These are phyloP conservation scores for Ascochyta lentis DNA, from an alignment of 2,329 filamentous ascomycete species.

Conservation along the genomic window DNA sequence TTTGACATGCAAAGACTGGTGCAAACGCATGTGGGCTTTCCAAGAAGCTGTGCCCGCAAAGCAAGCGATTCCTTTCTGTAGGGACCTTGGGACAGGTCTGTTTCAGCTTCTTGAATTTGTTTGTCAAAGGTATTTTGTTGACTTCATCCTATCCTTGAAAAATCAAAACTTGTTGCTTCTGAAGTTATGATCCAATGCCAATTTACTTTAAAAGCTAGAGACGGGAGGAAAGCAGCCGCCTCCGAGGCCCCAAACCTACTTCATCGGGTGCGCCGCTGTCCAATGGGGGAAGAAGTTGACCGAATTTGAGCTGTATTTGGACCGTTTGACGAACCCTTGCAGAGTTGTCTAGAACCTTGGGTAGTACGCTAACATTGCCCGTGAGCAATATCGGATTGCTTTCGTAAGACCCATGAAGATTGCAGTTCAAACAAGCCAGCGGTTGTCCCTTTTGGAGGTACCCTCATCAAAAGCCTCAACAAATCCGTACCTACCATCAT, in stretches of 20 bases:
- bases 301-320: slow-evolving; percentile 9
- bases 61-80: neutral
- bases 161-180: neutral
- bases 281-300: slow-evolving; percentile 1
- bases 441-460: neutral
- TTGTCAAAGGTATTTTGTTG: neutral
- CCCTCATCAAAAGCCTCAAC: neutral
- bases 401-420: neutral
- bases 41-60: slow-evolving; percentile 12
- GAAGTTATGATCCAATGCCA: too few species aligned
- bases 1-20: neutral
- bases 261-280: neutral
- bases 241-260: neutral
- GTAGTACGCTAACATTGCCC: slow-evolving; percentile 5
- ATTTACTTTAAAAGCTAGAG: too few species aligned
- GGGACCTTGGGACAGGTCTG: neutral
- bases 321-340: neutral
- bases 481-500: neutral
- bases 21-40: slow-evolving; percentile 10
- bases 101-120: neutral
- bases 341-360: neutral
- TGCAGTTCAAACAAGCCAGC: neutral
- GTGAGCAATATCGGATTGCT: neutral
- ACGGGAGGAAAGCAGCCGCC: too few species aligned
- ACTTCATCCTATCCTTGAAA: too few species aligned